Conservation (phyloP, 2,329 filamentous ascomycete genomes). For the Alternaria alternata region DNA sequence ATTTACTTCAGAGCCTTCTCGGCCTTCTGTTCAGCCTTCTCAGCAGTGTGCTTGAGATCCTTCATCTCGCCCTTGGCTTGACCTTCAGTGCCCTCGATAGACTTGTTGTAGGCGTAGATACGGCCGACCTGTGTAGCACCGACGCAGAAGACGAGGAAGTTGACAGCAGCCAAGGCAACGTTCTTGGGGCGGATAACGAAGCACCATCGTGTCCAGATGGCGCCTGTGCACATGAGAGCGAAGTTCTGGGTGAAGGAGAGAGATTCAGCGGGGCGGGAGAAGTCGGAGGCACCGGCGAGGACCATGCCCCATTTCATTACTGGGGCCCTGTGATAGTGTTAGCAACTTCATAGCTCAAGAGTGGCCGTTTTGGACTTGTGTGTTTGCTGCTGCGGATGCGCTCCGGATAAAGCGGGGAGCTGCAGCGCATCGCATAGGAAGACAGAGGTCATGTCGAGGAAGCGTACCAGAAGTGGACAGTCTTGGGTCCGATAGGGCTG, state of each 20-base stretch:
- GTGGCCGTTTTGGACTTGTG: neutral
- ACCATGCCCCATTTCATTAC: constrained; percentile 96
- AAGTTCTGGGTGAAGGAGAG: constrained; percentile 93
- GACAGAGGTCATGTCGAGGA: neutral
- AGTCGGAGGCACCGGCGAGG: constrained; percentile 89
- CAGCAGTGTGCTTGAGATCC: constrained; percentile 42
- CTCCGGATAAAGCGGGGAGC: constrained; percentile 16
- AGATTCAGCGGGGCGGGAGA: constrained; percentile 88
- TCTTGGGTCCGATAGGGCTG: constrained; percentile 65
- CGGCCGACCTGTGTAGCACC: constrained; percentile 82
- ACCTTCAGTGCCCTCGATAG: constrained; percentile 61
- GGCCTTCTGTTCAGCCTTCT: constrained; percentile 39
- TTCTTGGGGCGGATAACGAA: constrained; percentile 95
- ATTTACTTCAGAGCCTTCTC: constrained; percentile 18
- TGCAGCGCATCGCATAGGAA: neutral
- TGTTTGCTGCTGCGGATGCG: neutral
- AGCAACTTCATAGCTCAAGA: neutral
- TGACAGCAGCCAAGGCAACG: constrained; percentile 90
- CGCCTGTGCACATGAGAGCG: constrained; percentile 86
- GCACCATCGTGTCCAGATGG: constrained; percentile 99
- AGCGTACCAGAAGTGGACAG: constrained; percentile 94
- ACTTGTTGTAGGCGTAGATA: constrained; percentile 72
- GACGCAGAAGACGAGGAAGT: constrained; percentile 95
- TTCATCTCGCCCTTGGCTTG: constrained; percentile 50
- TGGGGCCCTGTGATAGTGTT: constrained; percentile 71